A percentile compares a stretch with the other conserved stretches of the same genome.
These are phyloP conservation scores for Pseudogymnoascus sp. DNA, from an alignment of 2,329 filamentous ascomycete genomes.

Conservation along the genomic window DNA sequence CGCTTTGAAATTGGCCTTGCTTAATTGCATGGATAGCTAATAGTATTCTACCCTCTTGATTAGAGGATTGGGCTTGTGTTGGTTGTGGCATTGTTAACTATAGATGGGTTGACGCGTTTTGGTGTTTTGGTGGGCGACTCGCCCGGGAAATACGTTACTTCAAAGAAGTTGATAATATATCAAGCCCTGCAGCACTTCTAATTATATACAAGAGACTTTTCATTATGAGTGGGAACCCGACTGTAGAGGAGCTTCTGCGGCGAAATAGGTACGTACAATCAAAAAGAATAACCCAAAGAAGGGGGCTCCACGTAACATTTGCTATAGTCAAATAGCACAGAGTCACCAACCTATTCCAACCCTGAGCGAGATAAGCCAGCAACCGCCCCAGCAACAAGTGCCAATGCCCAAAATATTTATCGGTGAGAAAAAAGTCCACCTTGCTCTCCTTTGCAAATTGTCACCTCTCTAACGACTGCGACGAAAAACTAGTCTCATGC, in stretches of 20 bases:
- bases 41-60: too few relatives aligned
- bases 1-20: too few relatives aligned
- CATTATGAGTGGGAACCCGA: neutral
- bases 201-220: neutral
- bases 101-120: too few relatives aligned
- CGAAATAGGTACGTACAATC: neutral
- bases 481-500: neutral
- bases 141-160: too few relatives aligned
- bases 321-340: neutral
- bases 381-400: neutral
- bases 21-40: too few relatives aligned
- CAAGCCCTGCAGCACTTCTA: neutral
- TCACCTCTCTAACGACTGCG: neutral
- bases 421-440: neutral
- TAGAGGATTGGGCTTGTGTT: too few relatives aligned
- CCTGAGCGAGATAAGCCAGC: neutral
- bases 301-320: neutral
- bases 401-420: neutral
- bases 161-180: neutral
- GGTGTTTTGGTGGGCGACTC: too few relatives aligned
- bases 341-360: neutral
- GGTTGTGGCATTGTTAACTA: too few relatives aligned
- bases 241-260: neutral
- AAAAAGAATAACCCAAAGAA: neutral
- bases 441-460: neutral